phyloP scores from a whole-genome alignment of 2,329 filamentous ascomycete species.

The Fonsecaea nubica region DNA sequence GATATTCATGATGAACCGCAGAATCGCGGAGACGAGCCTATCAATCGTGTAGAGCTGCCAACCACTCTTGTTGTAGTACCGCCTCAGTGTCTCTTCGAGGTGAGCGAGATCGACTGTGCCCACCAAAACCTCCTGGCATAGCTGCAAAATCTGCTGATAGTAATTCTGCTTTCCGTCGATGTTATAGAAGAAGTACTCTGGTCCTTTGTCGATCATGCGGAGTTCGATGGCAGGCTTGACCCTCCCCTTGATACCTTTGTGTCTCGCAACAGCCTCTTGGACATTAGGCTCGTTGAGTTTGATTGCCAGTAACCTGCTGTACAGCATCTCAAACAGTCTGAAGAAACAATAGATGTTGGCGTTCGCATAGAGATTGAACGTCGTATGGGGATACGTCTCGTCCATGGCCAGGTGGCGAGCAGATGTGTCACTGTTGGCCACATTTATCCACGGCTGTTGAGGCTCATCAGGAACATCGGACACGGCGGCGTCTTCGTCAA shows the following conservation, averaged over 20 bases:
- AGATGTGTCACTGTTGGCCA: conserved; percentile 61
- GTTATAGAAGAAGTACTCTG: conserved; percentile 74
- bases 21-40: conserved; percentile 81
- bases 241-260: conserved; percentile 54
- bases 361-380: conserved; percentile 91
- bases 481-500: conserved; percentile 74
- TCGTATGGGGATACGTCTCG: conserved; percentile 78
- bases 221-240: conserved; percentile 83
- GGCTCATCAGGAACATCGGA: conserved; percentile 52
- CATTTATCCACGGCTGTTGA: conserved; percentile 60
- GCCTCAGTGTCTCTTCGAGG: conserved; percentile 87
- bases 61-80: conserved; percentile 87
- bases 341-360: conserved; percentile 93
- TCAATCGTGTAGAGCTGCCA: conserved; percentile 95
- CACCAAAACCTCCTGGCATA: conserved; percentile 85
- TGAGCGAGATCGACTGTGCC: conserved; percentile 80
- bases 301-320: conserved; percentile 80
- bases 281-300: conserved; percentile 80
- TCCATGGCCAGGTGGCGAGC: conserved; percentile 71
- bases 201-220: conserved; percentile 79
- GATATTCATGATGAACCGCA: conserved; percentile 76
- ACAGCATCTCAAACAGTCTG: conserved; percentile 89
- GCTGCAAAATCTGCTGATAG: conserved; percentile 82
- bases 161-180: conserved; percentile 71
- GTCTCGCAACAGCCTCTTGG: conserved; percentile 73